phyloP scores from a whole-genome alignment of 1,284 basidiomycete species.

The Mycosarcoma mackinlayi region DNA sequence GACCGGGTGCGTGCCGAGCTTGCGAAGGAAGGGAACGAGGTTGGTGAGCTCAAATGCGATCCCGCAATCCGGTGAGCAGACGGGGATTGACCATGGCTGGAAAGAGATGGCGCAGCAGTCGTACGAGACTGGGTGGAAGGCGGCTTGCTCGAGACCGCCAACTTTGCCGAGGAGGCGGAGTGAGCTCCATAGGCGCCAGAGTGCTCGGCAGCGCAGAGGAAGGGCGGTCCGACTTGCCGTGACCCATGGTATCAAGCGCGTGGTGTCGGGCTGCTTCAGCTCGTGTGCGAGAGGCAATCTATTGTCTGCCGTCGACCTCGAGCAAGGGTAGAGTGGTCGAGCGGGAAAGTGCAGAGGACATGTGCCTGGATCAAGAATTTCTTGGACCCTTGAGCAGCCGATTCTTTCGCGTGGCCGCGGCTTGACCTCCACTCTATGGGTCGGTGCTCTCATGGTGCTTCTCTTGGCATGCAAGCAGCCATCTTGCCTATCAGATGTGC shows the following conservation, averaged over 20 bases:
- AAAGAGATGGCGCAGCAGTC: slow-evolving; percentile 93
- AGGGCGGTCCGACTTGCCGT: slow-evolving; percentile 62
- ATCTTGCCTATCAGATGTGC: too few species aligned
- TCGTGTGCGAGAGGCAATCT: too few species aligned
- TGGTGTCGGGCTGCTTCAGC: too few species aligned
- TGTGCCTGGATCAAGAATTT: too few species aligned
- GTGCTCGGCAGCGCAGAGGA: slow-evolving; percentile 59
- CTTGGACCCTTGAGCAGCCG: too few species aligned
- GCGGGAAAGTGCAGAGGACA: too few species aligned
- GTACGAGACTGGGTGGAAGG: slow-evolving; percentile 75
- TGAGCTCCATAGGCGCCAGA: slow-evolving; percentile 60
- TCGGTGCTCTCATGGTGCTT: too few species aligned
- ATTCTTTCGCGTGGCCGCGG: too few species aligned
- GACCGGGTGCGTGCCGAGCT: slow-evolving; percentile 80
- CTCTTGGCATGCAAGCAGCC: too few species aligned
- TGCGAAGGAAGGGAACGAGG: slow-evolving; percentile 87
- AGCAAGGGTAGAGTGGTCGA: too few species aligned
- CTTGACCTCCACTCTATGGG: too few species aligned
- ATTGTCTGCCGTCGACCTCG: too few species aligned
- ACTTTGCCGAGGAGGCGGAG: slow-evolving; percentile 44
- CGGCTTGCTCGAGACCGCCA: slow-evolving; percentile 70
- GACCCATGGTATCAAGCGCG: slow-evolving; percentile 50
- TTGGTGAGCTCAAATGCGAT: slow-evolving; percentile 71
- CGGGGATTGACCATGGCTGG: slow-evolving; percentile 88
- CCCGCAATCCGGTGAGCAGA: slow-evolving; percentile 79